Evolutionary conservation across 768 basidiomycete genomes (phyloP), one percentile per base, ranked within the genome.

Genomic region (Coprinellus micaceus): DNA sequence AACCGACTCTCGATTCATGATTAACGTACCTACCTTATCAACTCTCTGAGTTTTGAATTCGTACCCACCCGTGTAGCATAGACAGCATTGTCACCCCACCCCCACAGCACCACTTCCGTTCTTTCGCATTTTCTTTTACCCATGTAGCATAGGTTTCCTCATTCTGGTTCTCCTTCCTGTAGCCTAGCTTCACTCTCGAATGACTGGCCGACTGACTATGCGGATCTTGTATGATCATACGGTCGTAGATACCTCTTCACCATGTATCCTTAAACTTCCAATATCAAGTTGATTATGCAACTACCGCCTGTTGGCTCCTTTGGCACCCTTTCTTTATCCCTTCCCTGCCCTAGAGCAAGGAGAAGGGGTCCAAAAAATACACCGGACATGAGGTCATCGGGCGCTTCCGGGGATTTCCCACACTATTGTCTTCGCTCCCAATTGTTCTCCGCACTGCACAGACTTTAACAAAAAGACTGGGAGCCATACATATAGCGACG

Each of bases 401-500:
- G n/a, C n/a, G n/a, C n/a, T 21, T 4, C 6, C 19, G 40, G 40
- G 28, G 11, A 17, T 30, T 57, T 33, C 56, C 56, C 56, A 43
- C 56, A 26, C 29, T 52, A 52, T 57, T 57, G 56, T 57, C n/a
- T 25, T 52, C 13, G 7, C 33, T 13, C 39, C 22, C 52, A 53
- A 41, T 53, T 53, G 41, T 53, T 53, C 17, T 53, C 26, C 28
- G 51, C 48, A 56, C 55, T n/a, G n/a, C n/a, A n/a, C n/a, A n/a
- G n/a, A n/a, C n/a, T n/a, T n/a, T n/a, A n/a, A n/a, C n/a, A n/a
- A 56, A 56, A 50, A 56, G 29, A 19, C 45, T 37, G 11, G 26
- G 39, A n/a, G 29, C 26, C 50, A 29, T 57, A 57, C 56, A 57
- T 57, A 57, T 49, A 41, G 56, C 50, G 50, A 47, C 21, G n/a